These are phyloP conservation scores for Bacterosira constricta DNA, from an alignment of 108 stramenopile genomes.

Conservation along the genomic window DNA sequence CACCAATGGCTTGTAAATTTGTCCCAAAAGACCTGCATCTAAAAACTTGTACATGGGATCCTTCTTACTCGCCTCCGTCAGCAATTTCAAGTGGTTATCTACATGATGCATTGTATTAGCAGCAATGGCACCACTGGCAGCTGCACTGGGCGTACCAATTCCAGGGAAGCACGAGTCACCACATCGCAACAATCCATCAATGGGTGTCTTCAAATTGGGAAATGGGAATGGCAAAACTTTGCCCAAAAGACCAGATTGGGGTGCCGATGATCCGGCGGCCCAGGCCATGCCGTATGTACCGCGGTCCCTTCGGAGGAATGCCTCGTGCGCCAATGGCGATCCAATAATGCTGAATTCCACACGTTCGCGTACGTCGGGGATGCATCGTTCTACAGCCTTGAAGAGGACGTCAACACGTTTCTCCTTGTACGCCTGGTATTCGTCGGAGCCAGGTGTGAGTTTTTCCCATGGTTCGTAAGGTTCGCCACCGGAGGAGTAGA, in stretches of 20 bases:
- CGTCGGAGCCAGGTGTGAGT: slow-evolving; percentile 76
- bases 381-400: slow-evolving; percentile 89
- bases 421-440: slow-evolving; percentile 93
- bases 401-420: slow-evolving; percentile 90
- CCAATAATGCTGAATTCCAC: slow-evolving; percentile 93
- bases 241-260: slow-evolving; percentile 80
- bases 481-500: slow-evolving; percentile 92
- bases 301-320: slow-evolving; percentile 89
- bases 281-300: slow-evolving; percentile 95
- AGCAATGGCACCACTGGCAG: slow-evolving; percentile 92
- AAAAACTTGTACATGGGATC: slow-evolving; percentile 92
- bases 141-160: slow-evolving; percentile 93
- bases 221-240: slow-evolving; percentile 87
- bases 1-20: slow-evolving; percentile 83
- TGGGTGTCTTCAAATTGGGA: slow-evolving; percentile 89
- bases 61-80: slow-evolving; percentile 70
- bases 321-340: slow-evolving; percentile 93
- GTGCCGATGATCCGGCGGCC: slow-evolving; percentile 93
- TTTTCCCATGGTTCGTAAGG: slow-evolving; percentile 96
- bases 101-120: slow-evolving; percentile 88
- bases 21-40: slow-evolving; percentile 79
- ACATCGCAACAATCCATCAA: slow-evolving; percentile 88
- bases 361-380: slow-evolving; percentile 90
- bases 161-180: slow-evolving; percentile 96
- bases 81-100: slow-evolving; percentile 80